Conservation (phyloP, 2,329 filamentous ascomycete species). For the Shiraia sp. region DNA sequence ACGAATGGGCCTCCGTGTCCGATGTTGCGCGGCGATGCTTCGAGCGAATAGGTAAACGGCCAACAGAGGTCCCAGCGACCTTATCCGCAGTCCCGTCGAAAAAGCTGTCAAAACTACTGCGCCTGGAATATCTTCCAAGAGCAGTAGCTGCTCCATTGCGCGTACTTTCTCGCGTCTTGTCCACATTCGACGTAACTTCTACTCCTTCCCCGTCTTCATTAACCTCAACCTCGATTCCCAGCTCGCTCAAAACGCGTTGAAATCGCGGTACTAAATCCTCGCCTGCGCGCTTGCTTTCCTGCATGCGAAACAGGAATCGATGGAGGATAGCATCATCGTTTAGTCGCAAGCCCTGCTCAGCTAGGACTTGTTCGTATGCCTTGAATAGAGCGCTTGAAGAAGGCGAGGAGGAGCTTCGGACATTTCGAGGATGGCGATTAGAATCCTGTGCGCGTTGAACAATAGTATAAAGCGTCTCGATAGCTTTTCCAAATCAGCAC, state of each 20-base stretch:
- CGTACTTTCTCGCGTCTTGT: conserved; percentile 30
- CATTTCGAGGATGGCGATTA: not conserved
- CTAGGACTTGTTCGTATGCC: conserved; percentile 78
- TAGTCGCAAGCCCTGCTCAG: conserved; percentile 69
- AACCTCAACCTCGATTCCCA: conserved; percentile 67
- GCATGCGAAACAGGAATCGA: conserved; percentile 76
- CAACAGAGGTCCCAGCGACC: conserved; percentile 48
- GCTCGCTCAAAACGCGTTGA: conserved; percentile 63
- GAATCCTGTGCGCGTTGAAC: conserved; percentile 66
- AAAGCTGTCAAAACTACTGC: conserved; percentile 63
- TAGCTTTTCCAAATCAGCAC: conserved; percentile 59
- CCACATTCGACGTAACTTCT: conserved; percentile 36
- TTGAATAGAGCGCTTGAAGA: conserved; percentile 74
- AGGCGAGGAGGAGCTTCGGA: conserved; percentile 52
- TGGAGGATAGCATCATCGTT: conserved; percentile 76
- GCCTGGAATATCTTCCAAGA: conserved; percentile 34
- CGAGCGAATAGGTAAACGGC: conserved; percentile 19
- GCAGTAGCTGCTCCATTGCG: conserved; percentile 27
- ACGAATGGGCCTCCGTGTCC: conserved; percentile 28
- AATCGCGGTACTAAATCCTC: conserved; percentile 69
- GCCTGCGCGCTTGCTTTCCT: conserved; percentile 27
- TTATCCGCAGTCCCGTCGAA: conserved; percentile 60
- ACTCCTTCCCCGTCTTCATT: conserved; percentile 49
- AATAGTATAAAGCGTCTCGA: conserved; percentile 76
- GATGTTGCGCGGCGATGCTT: conserved; percentile 28